Percentiles rank a stretch among this genome's conserved stretches.
Conservation (phyloP, 495 filamentous ascomycete genomes). For the Terfezia boudieri region DNA sequence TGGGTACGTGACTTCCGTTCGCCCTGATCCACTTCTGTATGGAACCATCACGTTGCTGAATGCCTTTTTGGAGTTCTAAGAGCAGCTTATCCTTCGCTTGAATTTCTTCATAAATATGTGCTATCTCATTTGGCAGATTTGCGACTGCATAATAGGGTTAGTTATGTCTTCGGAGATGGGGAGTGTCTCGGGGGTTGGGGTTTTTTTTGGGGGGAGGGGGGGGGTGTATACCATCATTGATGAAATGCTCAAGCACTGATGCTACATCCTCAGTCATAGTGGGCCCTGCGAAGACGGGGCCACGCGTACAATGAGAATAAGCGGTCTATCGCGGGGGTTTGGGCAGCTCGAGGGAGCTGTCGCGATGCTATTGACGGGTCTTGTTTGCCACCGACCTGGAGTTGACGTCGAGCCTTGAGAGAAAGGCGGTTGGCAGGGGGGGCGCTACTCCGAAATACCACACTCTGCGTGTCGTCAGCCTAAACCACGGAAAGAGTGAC, state of each 20-base stretch:
- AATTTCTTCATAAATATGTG: slow-evolving; percentile 84
- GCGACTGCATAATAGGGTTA: slow-evolving; percentile 30
- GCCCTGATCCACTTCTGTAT: slow-evolving; percentile 79
- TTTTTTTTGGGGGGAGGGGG: not conserved
- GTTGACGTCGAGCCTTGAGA: too few relatives aligned
- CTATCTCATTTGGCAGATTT: slow-evolving; percentile 78
- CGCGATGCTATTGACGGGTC: too few relatives aligned
- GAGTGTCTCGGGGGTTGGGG: not conserved
- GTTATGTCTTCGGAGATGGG: not conserved
- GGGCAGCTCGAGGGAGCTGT: too few relatives aligned
- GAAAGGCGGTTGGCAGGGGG: too few relatives aligned
- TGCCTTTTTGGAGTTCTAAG: slow-evolving; percentile 46
- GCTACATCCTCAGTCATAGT: slow-evolving; percentile 48
- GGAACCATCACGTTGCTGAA: slow-evolving; percentile 54
- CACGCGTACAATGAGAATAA: not conserved
- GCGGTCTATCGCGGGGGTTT: too few relatives aligned
- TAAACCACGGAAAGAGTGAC: too few relatives aligned
- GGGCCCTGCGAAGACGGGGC: not conserved
- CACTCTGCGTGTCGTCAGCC: too few relatives aligned
- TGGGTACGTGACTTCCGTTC: slow-evolving; percentile 48
- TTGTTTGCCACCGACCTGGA: too few relatives aligned
- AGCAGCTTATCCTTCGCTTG: slow-evolving; percentile 67
- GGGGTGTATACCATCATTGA: slow-evolving; percentile 40
- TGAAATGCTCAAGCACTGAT: slow-evolving; percentile 77
- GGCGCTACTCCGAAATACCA: too few relatives aligned